Conservation (phyloP, 768 basidiomycete genomes). For the Russula compacta region DNA sequence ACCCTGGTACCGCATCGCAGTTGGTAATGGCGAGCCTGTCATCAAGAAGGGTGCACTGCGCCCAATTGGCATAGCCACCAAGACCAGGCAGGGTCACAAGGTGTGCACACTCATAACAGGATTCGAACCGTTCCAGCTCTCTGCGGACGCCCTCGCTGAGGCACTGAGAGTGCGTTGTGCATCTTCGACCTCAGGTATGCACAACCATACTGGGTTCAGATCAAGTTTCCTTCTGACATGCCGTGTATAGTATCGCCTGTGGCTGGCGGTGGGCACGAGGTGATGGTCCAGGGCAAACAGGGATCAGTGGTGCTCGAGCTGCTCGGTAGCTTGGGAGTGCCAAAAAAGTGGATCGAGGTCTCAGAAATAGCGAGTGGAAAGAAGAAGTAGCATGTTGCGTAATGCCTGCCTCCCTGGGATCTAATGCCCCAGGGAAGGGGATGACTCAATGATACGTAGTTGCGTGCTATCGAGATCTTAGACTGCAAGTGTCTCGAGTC, state of each 20-base stretch:
- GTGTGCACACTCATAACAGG: constrained; percentile 68
- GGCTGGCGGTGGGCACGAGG: constrained; percentile 53
- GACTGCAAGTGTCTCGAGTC: neutral
- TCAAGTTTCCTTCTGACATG: neutral
- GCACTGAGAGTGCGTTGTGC: constrained; percentile 72
- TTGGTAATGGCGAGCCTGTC: constrained; percentile 45
- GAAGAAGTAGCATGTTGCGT: neutral
- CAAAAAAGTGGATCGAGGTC: constrained; percentile 71
- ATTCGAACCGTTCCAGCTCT: constrained; percentile 67
- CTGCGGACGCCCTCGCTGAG: constrained; percentile 67
- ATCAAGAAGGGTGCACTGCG: constrained; percentile 65
- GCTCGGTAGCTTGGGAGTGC: constrained; percentile 60
- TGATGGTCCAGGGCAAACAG: constrained; percentile 84
- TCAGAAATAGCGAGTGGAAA: constrained; percentile 27
- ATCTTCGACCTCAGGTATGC: constrained; percentile 64
- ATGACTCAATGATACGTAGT: neutral
- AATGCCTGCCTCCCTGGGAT: neutral
- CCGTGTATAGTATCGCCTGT: constrained; percentile 45
- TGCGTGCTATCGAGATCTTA: neutral
- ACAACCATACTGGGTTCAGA: neutral
- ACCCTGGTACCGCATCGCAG: constrained; percentile 56
- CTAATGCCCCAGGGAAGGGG: too few relatives aligned
- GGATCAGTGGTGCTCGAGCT: constrained; percentile 55
- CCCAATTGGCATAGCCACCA: constrained; percentile 60
- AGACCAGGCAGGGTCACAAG: constrained; percentile 71